Percentiles rank a stretch among this genome's conserved stretches.
These are phyloP conservation scores for Tolypocladium endophyticum DNA, from an alignment of 2,329 filamentous ascomycete species.

Conservation along the genomic window DNA sequence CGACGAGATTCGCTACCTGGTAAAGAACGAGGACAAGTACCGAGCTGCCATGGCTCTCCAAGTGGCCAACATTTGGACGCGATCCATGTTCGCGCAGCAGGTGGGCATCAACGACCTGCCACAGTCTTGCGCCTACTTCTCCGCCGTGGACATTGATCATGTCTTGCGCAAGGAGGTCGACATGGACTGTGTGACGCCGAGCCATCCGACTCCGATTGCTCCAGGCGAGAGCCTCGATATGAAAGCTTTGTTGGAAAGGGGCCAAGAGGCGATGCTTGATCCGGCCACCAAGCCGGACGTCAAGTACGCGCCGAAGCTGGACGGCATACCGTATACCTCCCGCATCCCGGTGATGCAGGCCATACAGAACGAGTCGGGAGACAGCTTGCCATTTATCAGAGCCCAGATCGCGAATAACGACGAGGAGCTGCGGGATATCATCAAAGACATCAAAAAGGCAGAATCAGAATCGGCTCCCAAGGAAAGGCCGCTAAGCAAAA, in stretches of 20 bases:
- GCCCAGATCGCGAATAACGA: slow-evolving; percentile 76
- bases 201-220: slow-evolving; percentile 65
- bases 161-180: slow-evolving; percentile 97
- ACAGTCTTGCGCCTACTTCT: slow-evolving; percentile 91
- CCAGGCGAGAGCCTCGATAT: slow-evolving; percentile 87
- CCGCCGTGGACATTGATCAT: slow-evolving; percentile 86
- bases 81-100: slow-evolving; percentile 95
- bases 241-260: slow-evolving; percentile 61
- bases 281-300: slow-evolving; percentile 46
- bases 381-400: slow-evolving; percentile 56
- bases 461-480: slow-evolving; percentile 11
- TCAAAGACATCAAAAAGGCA: slow-evolving; percentile 46
- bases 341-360: slow-evolving; percentile 72
- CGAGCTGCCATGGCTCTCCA: slow-evolving; percentile 86
- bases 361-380: slow-evolving; percentile 38
- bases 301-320: slow-evolving; percentile 41
- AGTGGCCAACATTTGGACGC: slow-evolving; percentile 89
- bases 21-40: slow-evolving; percentile 77
- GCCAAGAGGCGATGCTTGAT: slow-evolving; percentile 58
- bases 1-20: slow-evolving; percentile 92
- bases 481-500: slow-evolving; percentile 13
- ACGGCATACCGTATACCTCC: slow-evolving; percentile 56
- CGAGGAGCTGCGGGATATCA: slow-evolving; percentile 60
- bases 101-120: slow-evolving; percentile 93
- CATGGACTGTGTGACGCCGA: slow-evolving; percentile 93